Percentiles rank a stretch among this genome's conserved stretches.
Conservation (phyloP, 768 basidiomycete species). For the Tricholoma flavovirens region DNA sequence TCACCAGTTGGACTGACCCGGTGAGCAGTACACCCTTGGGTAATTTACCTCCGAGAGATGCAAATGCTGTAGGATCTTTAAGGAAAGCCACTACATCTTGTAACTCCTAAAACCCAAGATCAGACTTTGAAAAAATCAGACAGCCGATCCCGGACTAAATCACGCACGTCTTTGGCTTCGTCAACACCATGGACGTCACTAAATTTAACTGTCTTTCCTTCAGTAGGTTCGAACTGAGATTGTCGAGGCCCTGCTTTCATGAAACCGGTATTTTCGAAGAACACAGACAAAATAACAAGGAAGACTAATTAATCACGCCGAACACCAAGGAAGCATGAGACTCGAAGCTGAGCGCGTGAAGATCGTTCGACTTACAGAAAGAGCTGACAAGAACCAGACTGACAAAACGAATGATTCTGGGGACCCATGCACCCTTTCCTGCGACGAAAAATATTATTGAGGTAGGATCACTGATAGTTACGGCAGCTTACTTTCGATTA, state of each 20-base stretch:
- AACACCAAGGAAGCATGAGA: not conserved
- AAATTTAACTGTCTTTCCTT: constrained; percentile 83
- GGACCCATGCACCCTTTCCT: constrained; percentile 69
- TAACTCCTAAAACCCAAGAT: constrained; percentile 55
- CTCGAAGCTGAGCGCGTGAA: not conserved
- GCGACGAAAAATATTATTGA: constrained; percentile 6
- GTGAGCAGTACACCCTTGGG: constrained; percentile 91
- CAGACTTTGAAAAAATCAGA: not conserved
- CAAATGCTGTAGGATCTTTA: constrained; percentile 87
- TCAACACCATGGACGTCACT: constrained; percentile 96
- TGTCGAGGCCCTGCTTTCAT: constrained; percentile 83
- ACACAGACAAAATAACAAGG: constrained; percentile 79
- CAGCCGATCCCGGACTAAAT: not conserved
- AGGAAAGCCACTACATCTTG: constrained; percentile 94
- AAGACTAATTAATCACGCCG: constrained; percentile 43
- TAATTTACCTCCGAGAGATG: constrained; percentile 86
- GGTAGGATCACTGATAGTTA: not conserved
- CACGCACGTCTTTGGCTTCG: constrained; percentile 85
- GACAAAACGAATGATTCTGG: constrained; percentile 59
- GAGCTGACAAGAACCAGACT: constrained; percentile 48
- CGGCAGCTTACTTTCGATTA: constrained; percentile 66
- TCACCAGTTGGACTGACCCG: constrained; percentile 37
- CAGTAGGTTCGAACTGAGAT: constrained; percentile 75
- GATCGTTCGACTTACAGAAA: constrained; percentile 57
- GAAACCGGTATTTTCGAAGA: constrained; percentile 90